Evolutionary conservation across 345 rosid species (phyloP).

Genomic region (Geranium brycei): DNA sequence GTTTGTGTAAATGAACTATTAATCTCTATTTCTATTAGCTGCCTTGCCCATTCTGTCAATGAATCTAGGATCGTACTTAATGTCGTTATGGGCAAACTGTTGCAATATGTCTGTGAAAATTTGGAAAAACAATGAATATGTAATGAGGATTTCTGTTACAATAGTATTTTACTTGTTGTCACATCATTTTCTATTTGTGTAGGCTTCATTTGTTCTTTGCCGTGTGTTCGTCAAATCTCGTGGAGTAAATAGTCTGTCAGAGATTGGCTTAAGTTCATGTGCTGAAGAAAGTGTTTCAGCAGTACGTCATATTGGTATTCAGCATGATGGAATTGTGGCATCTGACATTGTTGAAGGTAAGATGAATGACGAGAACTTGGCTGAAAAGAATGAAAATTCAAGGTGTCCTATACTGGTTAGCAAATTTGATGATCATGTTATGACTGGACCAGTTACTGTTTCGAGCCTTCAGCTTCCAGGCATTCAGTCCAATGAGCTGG

Average conservation of each 20-base stretch:
- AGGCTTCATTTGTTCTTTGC: slow-evolving; percentile 43
- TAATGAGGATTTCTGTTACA: not conserved
- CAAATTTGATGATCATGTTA: slow-evolving; percentile 11
- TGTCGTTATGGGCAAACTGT: no score
- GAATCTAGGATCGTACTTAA: not conserved
- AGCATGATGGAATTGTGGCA: slow-evolving; percentile 21
- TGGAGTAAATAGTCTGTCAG: slow-evolving; percentile 21
- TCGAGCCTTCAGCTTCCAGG: slow-evolving; percentile 15
- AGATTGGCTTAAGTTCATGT: slow-evolving; percentile 22
- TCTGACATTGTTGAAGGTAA: slow-evolving; percentile 16
- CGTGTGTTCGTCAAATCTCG: slow-evolving; percentile 31
- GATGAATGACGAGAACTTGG: not conserved
- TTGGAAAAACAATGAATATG: no score
- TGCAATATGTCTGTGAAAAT: not conserved
- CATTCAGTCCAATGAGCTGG: slow-evolving; percentile 17
- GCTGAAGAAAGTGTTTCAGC: slow-evolving; percentile 34
- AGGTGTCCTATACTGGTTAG: slow-evolving; percentile 5
- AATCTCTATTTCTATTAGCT: not conserved
- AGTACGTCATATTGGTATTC: slow-evolving; percentile 22
- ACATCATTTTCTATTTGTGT: slow-evolving; percentile 4
- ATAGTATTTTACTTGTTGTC: not conserved
- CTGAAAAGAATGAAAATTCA: slow-evolving; percentile 9
- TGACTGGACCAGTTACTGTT: slow-evolving; percentile 10
- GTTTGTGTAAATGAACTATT: not conserved
- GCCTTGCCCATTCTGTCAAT: not conserved